Evolutionary conservation across 768 basidiomycete genomes (phyloP).

Genomic region (Suillus subalutaceus): DNA sequence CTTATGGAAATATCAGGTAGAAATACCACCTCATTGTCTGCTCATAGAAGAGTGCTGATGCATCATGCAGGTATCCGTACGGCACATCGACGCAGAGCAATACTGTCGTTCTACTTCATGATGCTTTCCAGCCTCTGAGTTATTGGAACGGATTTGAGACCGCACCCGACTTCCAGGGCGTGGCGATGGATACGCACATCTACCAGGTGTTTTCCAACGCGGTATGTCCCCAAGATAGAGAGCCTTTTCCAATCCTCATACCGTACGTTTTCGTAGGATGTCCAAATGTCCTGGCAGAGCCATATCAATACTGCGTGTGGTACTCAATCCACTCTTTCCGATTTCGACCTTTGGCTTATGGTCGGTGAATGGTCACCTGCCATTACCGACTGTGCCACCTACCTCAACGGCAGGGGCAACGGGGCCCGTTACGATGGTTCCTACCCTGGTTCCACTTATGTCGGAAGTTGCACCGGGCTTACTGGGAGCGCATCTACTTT

Average conservation of each 20-base stretch:
- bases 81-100: slow-evolving; percentile 51
- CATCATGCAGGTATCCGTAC: slow-evolving; percentile 39
- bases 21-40: neutral
- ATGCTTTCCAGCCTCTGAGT: slow-evolving; percentile 76
- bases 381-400: slow-evolving; percentile 62
- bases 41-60: slow-evolving; percentile 9
- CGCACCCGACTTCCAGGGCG: slow-evolving; percentile 57
- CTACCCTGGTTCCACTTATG: slow-evolving; percentile 59
- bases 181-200: slow-evolving; percentile 79
- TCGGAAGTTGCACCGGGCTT: slow-evolving; percentile 74
- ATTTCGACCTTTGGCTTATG: slow-evolving; percentile 73
- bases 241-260: neutral
- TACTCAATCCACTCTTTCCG: slow-evolving; percentile 45
- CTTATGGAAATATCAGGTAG: slow-evolving; percentile 74
- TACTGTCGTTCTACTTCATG: slow-evolving; percentile 69
- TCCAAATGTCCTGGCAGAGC: slow-evolving; percentile 47
- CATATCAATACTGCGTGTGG: slow-evolving; percentile 67
- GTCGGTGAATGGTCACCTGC: slow-evolving; percentile 91
- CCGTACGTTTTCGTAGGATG: slow-evolving; percentile 36
- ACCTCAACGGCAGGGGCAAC: slow-evolving; percentile 77
- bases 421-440: slow-evolving; percentile 70
- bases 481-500: slow-evolving; percentile 79
- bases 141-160: slow-evolving; percentile 70
- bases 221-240: slow-evolving; percentile 39
- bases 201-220: slow-evolving; percentile 72